Evolutionary conservation across 2,329 filamentous ascomycete genomes (phyloP), one percentile per base, ranked within the genome.

Genomic region (Coniochaeta pulveracea): DNA sequence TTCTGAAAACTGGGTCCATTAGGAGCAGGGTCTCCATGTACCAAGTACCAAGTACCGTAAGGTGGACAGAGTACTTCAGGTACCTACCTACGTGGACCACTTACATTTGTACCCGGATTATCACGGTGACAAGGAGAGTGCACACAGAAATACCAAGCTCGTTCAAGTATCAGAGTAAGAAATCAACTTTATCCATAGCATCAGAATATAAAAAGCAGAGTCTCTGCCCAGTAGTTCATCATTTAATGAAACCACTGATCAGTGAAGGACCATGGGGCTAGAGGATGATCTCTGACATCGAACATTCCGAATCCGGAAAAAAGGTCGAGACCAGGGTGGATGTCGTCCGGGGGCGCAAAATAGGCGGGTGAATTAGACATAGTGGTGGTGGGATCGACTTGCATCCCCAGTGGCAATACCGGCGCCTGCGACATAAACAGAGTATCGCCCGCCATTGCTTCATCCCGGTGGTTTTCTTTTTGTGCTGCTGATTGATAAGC

Each of bases 231-330:
- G n/a, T n/a, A n/a, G n/a, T n/a, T n/a, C 24, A n/a, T n/a, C 15
- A 5, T 16, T 31, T 14, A 31, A 11, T 31, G 22, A 14, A 21
- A 31, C 28, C 28, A 31, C 19, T 31, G 28, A 6, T 31, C 28
- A 15, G 19, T 21, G 18, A 31, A 31, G n/a, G 28, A 31, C 28
- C 28, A 31, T 11, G 28, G 28, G 3, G 27, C 16, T 18, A 29
- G 10, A 19, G 27, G 16, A 19, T 18, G 10, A 12, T 29, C 27
- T 18, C 16, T 31, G 18, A 12, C 16, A 19, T 31, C 28, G 7
- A 21, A 10, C 18, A 6, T 21, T 5, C 24, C 24, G n/a, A n/a
- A n/a, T 5, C 28, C 18, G 9, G 14, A 19, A 21, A 4, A 31
- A 11, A 31, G 18, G 19, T 31, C 28, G n/a, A 21, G n/a, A 4